Evolutionary conservation across 257 asterid genomes (phyloP).

Genomic region (Nicotiana tabacum): DNA sequence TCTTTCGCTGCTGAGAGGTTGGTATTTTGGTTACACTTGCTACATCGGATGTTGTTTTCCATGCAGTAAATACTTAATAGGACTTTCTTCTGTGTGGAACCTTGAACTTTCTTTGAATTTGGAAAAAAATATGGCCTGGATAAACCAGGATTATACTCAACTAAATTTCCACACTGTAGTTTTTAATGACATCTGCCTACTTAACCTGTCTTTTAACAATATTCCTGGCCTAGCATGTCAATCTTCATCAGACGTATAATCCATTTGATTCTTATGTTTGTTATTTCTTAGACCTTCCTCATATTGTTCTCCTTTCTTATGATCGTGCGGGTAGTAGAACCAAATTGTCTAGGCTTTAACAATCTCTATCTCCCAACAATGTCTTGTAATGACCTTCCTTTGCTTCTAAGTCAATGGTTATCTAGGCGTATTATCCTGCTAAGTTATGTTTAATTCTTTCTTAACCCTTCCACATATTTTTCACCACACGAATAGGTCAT

Average conservation of each 20-base stretch:
- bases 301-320: neutral
- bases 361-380: neutral
- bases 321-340: neutral
- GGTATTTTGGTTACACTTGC: neutral
- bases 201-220: no score
- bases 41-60: neutral
- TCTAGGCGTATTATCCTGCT: neutral
- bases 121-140: no score
- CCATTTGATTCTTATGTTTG: neutral
- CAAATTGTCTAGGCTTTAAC: neutral
- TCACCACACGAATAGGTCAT: neutral
- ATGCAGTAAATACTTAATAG: neutral
- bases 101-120: no score
- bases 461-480: neutral
- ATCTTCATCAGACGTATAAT: neutral
- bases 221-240: neutral
- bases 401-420: neutral
- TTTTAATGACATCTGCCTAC: no score
- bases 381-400: neutral
- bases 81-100: no score
- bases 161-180: no score
- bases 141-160: no score
- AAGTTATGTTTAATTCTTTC: neutral
- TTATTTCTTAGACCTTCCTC: neutral
- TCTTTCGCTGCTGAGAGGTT: slow-evolving; percentile 72